Evolutionary conservation across 148 eudicot genomes (phyloP), one percentile per base, ranked within the genome.

Genomic region (Camellia granthamiana): DNA sequence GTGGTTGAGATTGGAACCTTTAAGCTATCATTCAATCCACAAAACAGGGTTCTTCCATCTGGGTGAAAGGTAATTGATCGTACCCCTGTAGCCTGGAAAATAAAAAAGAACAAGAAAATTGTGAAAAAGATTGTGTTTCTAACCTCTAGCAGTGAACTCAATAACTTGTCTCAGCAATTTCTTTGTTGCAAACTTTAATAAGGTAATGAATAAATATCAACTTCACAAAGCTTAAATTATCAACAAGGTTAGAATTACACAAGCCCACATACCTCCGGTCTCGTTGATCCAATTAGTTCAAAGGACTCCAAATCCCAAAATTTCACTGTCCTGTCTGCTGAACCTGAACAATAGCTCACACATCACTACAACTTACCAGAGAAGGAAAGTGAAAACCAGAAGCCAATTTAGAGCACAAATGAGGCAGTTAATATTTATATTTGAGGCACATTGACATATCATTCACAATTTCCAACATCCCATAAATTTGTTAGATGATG

Each of bases 301-400:
- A 94, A 97, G 80, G 98, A 94, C 87, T 97, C 99, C 86, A 97
- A 85, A 87, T 97, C 99, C 98, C 99, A 97, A 84, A 94, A 94
- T 77, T 97, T 94, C 60, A 94, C 93, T 69, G 99, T 97, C 81
- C 87, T 86, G 79, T 97, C 99, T 4, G 97, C 95, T 74, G 98
- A 97, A 83, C 98, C 99, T 97, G 94, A 70, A 88, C 79, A 77
- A 63, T 8, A 46, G 49, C 72, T 19, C 56, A 10, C n/a, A 61
- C 52, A 49, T 63, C 11, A 76, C 18, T 49, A 77, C 69, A 67
- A 67, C 67, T 70, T 63, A 79, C 63, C 66, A 75, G 19, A n/a
- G 56, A 44, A 10, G 55, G 66, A 5, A 49, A 76, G 69, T 42
- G 12, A 65, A 74, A 47, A 76, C 0, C 69, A 3, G 15, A 79